phyloP scores from a whole-genome alignment of 768 basidiomycete genomes.

The Lanmaoa rubissima region DNA sequence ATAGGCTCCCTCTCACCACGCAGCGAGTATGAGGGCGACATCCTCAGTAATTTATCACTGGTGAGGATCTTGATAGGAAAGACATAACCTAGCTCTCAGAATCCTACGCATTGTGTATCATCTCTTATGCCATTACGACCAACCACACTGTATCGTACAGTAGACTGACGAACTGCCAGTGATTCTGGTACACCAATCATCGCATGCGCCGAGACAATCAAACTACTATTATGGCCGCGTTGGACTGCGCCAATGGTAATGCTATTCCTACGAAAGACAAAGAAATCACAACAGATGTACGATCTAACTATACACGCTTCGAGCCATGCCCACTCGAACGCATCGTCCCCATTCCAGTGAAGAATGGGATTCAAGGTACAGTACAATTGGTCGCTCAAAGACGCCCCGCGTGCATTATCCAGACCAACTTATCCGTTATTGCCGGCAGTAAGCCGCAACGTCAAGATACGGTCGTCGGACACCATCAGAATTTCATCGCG shows the following conservation, averaged over 20 bases:
- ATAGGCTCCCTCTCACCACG: no score
- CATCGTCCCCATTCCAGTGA: slow-evolving; percentile 13
- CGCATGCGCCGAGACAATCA: no score
- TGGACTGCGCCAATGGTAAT: neutral
- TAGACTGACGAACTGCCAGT: no score
- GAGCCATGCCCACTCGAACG: slow-evolving; percentile 3
- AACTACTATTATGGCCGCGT: neutral
- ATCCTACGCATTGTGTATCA: no score
- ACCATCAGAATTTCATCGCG: slow-evolving; percentile 88
- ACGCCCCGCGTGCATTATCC: neutral
- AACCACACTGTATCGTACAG: no score
- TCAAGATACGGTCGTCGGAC: slow-evolving; percentile 82
- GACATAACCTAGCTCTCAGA: no score
- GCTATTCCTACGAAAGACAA: slow-evolving; percentile 10
- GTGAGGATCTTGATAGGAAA: no score
- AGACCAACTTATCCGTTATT: slow-evolving; percentile 12
- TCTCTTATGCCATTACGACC: no score
- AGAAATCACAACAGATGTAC: slow-evolving; percentile 29
- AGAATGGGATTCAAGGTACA: slow-evolving; percentile 13
- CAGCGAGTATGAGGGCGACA: no score
- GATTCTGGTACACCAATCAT: no score
- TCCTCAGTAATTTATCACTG: no score
- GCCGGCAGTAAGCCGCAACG: slow-evolving; percentile 51
- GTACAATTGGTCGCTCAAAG: slow-evolving; percentile 4
- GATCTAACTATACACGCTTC: slow-evolving; percentile 26